A percentile compares a stretch with the other conserved stretches of the same genome.
These are phyloP conservation scores for Dictyostelium capitatum DNA, from an alignment of 78 protist species.

Conservation along the genomic window DNA sequence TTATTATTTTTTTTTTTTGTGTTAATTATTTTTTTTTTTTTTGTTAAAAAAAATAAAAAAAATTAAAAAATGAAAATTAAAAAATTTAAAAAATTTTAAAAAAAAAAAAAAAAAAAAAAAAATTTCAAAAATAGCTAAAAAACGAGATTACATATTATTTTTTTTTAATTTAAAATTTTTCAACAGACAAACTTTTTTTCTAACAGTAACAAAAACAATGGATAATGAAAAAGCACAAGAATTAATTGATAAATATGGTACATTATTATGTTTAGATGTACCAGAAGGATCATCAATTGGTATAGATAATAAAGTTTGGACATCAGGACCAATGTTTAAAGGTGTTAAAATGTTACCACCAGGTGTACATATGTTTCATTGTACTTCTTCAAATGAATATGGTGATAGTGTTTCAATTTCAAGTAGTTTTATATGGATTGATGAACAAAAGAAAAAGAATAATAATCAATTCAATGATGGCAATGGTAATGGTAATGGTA, in stretches of 20 bases:
- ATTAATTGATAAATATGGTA: constrained; percentile 5
- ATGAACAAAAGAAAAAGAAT: neutral
- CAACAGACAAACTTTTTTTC: neutral
- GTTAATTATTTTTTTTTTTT: too few relatives aligned
- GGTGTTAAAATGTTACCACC: constrained; percentile 76
- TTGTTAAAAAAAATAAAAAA: too few relatives aligned
- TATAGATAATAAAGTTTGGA: constrained; percentile 21
- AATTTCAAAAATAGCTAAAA: too few relatives aligned
- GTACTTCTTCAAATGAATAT: constrained; percentile 17
- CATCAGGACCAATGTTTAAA: constrained; percentile 45
- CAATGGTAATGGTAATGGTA: neutral
- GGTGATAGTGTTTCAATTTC: neutral
- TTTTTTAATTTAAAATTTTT: too few relatives aligned
- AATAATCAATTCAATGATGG: neutral
- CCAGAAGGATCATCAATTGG: constrained; percentile 50
- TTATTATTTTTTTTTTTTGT: neutral
- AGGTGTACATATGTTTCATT: constrained; percentile 61
- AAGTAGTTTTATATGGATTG: constrained; percentile 20
- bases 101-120: too few relatives aligned
- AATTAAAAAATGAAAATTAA: too few relatives aligned
- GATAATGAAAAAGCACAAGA: constrained; percentile 51
- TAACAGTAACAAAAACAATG: neutral
- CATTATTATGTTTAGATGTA: constrained; percentile 60
- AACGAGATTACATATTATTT: neutral
- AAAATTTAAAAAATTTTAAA: too few relatives aligned